Base-by-base conservation (phyloP, 2,329 filamentous ascomycete species). In the Zopfia rhizophila region DNA sequence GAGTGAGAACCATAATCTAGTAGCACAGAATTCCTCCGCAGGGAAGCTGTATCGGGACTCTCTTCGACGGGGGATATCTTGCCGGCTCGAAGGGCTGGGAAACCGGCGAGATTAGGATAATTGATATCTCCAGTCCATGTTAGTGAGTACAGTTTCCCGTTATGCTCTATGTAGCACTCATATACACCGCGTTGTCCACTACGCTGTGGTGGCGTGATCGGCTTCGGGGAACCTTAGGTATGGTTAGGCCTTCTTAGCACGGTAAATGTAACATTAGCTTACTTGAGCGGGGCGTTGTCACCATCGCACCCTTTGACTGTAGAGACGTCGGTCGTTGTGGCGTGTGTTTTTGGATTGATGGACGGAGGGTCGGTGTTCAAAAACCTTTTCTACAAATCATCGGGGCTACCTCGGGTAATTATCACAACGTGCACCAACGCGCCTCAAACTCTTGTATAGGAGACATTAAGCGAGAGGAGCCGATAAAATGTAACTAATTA, bases 31-130 rank as follows among this genome's bases (percentile, higher is more conserved):
- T 16, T 36, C 18, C 32, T 36, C 18, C 32, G 32, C 18, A 36
- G 32, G 32, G 32, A 36, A 36, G 32, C 18, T 24, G 14, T 36
- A 13, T 36, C 32, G 32, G 32, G 32, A 16, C 32, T 36, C 32
- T 36, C 32, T 36, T 36, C 19, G n/a, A 36, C 32, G n/a, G 18
- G 32, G 19, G 19, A 36, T 7, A 36, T 22, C 18, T 36, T 16
- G 32, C 18, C 32, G n/a, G n/a, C n/a, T 11, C n/a, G 17, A 36
- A 36, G 10, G 14, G n/a, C 18, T 7, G 32, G 32, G 19, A 36
- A 36, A 22, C 14, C 14, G 17, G 17, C 18, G 32, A 36, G 32
- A 23, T 19, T 8, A 22, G 32, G 32, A 36, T 5, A 24, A 7
- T 22, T 24, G 8, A 24, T 11, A 36, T 22, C 12, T 23, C 18